These are phyloP conservation scores for Cicer cuneatum DNA, from an alignment of 306 rosid genomes.

Conservation along the genomic window DNA sequence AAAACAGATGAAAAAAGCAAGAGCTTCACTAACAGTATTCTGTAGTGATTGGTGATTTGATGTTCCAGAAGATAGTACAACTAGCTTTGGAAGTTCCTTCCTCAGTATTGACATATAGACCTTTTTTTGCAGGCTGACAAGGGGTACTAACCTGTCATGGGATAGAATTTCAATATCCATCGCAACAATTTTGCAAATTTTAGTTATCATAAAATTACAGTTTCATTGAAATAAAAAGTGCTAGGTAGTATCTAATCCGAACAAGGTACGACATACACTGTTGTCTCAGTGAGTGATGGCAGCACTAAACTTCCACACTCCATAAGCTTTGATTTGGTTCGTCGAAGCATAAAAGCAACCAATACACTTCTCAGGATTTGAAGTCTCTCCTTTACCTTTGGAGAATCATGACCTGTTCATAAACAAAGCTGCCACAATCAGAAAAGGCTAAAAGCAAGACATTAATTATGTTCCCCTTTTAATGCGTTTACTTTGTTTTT, in stretches of 20 bases:
- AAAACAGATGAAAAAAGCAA: background rate
- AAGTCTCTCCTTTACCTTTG: conserved; percentile 58
- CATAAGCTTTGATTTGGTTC: conserved; percentile 83
- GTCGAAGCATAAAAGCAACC: conserved; percentile 86
- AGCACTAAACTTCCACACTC: conserved; percentile 77
- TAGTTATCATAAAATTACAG: conserved; percentile 8
- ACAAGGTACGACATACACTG: conserved; percentile 63
- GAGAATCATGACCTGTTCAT: conserved; percentile 60
- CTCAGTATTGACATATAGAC: conserved; percentile 87
- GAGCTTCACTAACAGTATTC: conserved; percentile 68
- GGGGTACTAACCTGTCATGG: conserved; percentile 72
- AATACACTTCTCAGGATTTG: conserved; percentile 66
- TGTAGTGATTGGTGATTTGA: conserved; percentile 83
- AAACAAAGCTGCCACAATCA: conserved; percentile 43
- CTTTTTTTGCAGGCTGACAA: conserved; percentile 78
- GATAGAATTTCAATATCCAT: conserved; percentile 43
- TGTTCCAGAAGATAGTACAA: conserved; percentile 73
- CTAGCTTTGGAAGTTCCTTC: conserved; percentile 83
- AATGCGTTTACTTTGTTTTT: conserved; percentile 14
- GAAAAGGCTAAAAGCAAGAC: conserved; percentile 21
- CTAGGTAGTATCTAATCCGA: conserved; percentile 11
- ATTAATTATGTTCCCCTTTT: conserved; percentile 15
- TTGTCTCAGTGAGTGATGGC: conserved; percentile 86
- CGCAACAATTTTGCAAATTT: conserved; percentile 26
- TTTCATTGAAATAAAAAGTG: conserved; percentile 1